Evolutionary conservation across 306 rosid species (phyloP), one percentile per base, ranked within the genome.

Genomic region (Vachellia pachyceras): DNA sequence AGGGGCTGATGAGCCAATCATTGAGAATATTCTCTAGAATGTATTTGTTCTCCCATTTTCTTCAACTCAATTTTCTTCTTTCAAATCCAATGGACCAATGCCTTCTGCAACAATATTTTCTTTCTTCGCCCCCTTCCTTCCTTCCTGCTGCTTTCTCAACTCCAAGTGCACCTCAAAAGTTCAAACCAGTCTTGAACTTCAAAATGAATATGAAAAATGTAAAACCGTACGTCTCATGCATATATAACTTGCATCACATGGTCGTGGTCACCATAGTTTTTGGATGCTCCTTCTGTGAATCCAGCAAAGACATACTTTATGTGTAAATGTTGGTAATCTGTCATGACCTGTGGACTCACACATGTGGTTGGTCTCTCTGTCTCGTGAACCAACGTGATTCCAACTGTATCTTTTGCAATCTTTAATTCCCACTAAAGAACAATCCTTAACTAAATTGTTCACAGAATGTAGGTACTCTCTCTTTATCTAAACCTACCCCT

Each of bases 371-470:
- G 78, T 65, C 68, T 77, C 69, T 85, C 0, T 42, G 71, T 86
- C 98, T 75, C 95, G 95, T 91, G 97, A 95, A 84, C 85, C 82
- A 86, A 84, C 80, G 66, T 67, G 82, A 87, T 73, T 85, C 82
- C 85, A 84, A 83, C 86, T 47, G 60, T 66, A 57, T 46, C 78
- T 58, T 76, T 77, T 79, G 44, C 50, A 79, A 70, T 64, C 83
- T 89, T 81, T 80, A 44, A 85, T 49, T 52, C 87, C 84, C 75
- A 80, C 80, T 76, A 80, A 85, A 69, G 72, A 83, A 82, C 87
- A 88, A 79, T 82, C 71, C 66, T 82, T 22, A 81, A 89, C 79
- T 72, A 69, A 42, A 75, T 76, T 44, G 35, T n/a, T 55, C 33
- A 35, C 39, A 83, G 69, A 50, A 68, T n/a, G 55, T 72, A 52